These are phyloP conservation scores for Stephanodiscus minutulus DNA, from an alignment of 108 stramenopile genomes.

Conservation along the genomic window DNA sequence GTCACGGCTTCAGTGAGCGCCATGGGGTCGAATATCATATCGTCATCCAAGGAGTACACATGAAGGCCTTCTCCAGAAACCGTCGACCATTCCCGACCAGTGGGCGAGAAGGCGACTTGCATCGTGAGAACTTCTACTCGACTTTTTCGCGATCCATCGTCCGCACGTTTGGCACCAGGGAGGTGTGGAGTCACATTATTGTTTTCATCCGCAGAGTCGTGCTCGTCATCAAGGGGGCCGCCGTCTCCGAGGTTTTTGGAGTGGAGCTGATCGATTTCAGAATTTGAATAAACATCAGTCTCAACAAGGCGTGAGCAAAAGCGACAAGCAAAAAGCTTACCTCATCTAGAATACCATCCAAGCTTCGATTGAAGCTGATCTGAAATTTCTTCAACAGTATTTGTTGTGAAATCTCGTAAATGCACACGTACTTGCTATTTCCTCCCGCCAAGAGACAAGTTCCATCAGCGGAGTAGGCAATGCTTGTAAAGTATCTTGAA, in stretches of 20 bases:
- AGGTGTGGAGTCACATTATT: conserved; percentile 61
- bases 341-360: conserved; percentile 90
- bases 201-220: conserved; percentile 78
- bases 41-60: conserved; percentile 90
- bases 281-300: not conserved
- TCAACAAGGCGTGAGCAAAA: not conserved
- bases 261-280: conserved; percentile 53
- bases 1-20: conserved; percentile 86
- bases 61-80: conserved; percentile 90
- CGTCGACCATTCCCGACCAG: conserved; percentile 88
- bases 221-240: conserved; percentile 80
- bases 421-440: conserved; percentile 97
- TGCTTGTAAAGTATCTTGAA: conserved; percentile 93
- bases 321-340: conserved; percentile 41
- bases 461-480: conserved; percentile 98
- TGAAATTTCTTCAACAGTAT: conserved; percentile 98
- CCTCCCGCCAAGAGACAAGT: conserved; percentile 95
- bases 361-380: conserved; percentile 94
- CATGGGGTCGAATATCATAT: conserved; percentile 92
- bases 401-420: conserved; percentile 93
- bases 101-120: conserved; percentile 86
- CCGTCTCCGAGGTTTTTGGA: conserved; percentile 83
- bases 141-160: conserved; percentile 86
- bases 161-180: conserved; percentile 86
- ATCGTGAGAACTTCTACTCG: conserved; percentile 83